A percentile compares a stretch with the other conserved stretches of the same genome.
These are phyloP conservation scores for Angophora floribunda DNA, from an alignment of 345 rosid genomes.

Conservation along the genomic window DNA sequence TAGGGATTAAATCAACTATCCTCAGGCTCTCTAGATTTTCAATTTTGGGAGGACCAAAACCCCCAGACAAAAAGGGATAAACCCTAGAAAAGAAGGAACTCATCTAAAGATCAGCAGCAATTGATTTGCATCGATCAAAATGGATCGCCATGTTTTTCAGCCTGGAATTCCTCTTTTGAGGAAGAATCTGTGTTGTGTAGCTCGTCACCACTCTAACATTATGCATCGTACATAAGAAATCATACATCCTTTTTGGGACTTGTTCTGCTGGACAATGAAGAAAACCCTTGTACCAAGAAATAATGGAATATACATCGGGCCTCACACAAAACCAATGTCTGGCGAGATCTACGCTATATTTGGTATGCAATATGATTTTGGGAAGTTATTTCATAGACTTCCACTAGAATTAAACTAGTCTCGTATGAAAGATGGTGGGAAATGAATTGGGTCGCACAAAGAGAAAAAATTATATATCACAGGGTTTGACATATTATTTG, in stretches of 20 bases:
- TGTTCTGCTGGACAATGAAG: neutral
- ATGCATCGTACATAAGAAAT: neutral
- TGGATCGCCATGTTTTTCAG: neutral
- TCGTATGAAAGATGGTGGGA: neutral
- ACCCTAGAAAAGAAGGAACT: neutral
- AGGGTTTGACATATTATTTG: neutral
- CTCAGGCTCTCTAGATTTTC: neutral
- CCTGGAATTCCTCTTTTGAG: neutral
- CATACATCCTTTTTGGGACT: neutral
- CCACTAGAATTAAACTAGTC: neutral
- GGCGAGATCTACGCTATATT: neutral
- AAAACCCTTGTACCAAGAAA: neutral
- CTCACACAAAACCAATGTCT: neutral
- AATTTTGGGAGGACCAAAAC: neutral
- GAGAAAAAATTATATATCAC: neutral
- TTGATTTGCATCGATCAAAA: neutral
- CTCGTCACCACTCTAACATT: neutral
- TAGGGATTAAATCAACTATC: neutral
- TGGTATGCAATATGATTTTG: neutral
- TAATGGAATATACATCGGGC: neutral
- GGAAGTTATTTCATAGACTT: neutral
- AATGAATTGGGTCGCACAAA: neutral
- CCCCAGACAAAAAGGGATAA: neutral
- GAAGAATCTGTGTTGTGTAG: neutral
- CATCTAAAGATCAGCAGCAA: neutral